Percentiles rank a stretch among this genome's conserved stretches.
phyloP scores from a whole-genome alignment of 2,329 filamentous ascomycete genomes.

The Colletotrichum kahawae region DNA sequence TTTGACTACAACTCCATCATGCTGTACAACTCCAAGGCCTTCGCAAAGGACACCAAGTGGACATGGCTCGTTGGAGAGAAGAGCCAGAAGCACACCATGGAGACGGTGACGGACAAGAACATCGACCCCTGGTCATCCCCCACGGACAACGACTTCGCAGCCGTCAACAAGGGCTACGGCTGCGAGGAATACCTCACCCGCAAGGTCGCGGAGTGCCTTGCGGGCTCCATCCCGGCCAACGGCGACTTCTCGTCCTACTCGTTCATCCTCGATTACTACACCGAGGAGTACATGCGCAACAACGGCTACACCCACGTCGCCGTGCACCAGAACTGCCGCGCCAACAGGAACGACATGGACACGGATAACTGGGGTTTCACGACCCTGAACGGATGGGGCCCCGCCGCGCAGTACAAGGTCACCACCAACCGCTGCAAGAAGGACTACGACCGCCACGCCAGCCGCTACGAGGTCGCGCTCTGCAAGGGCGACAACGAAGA shows the following conservation, averaged over 20 bases:
- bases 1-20: constrained; percentile 16
- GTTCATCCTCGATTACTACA: neutral
- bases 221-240: neutral
- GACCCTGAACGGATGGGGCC: neutral
- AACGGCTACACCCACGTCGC: neutral
- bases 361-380: constrained; percentile 8
- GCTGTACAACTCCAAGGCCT: neutral
- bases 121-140: neutral
- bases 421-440: neutral
- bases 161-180: neutral
- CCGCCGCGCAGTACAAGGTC: neutral
- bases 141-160: neutral
- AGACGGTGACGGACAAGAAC: neutral
- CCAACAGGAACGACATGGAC: neutral
- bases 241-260: neutral
- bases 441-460: neutral
- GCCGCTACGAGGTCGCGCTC: constrained; percentile 6
- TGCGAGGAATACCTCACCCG: neutral
- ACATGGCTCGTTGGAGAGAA: neutral
- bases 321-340: neutral
- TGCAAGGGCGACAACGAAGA: constrained; percentile 1
- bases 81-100: neutral
- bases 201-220: neutral
- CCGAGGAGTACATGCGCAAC: neutral
- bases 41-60: neutral